phyloP scores from a whole-genome alignment of 768 basidiomycete species.

The Tylopilus intermedius region DNA sequence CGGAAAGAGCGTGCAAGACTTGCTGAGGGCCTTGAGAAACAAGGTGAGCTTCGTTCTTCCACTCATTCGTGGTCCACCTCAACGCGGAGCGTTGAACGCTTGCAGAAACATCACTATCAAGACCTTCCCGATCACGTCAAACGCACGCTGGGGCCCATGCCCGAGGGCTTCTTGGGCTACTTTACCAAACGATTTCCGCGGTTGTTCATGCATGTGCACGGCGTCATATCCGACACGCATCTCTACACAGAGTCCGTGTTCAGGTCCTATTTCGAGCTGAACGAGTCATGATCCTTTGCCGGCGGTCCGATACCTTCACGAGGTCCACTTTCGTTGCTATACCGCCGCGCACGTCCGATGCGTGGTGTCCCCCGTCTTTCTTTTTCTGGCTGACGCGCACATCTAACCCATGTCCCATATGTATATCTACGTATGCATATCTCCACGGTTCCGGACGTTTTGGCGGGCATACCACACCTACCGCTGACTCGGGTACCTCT shows the following conservation, averaged over 20 bases:
- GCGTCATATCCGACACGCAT: constrained; percentile 68
- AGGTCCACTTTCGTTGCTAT: neutral
- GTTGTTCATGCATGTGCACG: constrained; percentile 88
- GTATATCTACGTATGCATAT: constrained; percentile 13
- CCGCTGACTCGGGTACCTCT: too few relatives aligned
- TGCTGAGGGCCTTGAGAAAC: constrained; percentile 88
- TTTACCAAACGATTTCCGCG: constrained; percentile 91
- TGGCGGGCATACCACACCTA: neutral
- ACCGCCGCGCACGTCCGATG: neutral
- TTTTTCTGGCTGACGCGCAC: neutral
- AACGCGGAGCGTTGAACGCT: constrained; percentile 6
- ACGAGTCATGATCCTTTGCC: constrained; percentile 35
- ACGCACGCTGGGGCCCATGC: constrained; percentile 83
- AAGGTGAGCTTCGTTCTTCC: constrained; percentile 54
- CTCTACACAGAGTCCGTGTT: constrained; percentile 87
- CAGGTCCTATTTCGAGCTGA: constrained; percentile 78
- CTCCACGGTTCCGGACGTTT: constrained; percentile 4
- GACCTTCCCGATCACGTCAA: constrained; percentile 92
- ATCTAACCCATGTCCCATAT: neutral
- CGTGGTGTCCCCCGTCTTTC: neutral
- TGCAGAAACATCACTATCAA: constrained; percentile 95
- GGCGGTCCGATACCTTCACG: neutral
- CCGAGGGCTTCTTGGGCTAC: constrained; percentile 86
- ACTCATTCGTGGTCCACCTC: neutral
- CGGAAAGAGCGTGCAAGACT: constrained; percentile 82